Base-by-base conservation (phyloP, 805 yeast genomes). In the Tetrapisispora phaffii region DNA sequence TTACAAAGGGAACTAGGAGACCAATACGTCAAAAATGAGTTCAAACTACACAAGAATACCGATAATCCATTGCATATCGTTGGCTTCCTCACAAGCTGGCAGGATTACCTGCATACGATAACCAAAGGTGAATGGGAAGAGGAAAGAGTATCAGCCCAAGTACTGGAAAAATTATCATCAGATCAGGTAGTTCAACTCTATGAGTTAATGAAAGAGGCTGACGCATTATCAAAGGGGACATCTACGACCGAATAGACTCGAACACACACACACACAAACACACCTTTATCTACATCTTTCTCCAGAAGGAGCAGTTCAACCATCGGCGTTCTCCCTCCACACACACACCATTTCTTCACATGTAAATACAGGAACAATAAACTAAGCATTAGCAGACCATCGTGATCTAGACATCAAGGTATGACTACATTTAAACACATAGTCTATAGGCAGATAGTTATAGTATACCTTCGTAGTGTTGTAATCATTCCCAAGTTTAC, bases 1-100 rank as follows among this genome's bases (percentile, higher is more conserved):
- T 78, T 79, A 41, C 82, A 83, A 49, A 73, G 95, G 47, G 74
- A 79, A 43, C 71, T 93, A 20, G 99, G 98, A 4, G 96, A 93
- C 63, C 73, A 78, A 52, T 93, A 93, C 61, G 96, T 90, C 42
- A 84, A 80, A 59, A 76, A 81, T 31, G 99, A 93, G 67, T 93
- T 93, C 70, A 79, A 80, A 55, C 82, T 89, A 7, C 98, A 93
- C 66, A 76, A 79, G 48, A 65, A 70, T 40, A 75, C 82, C 7
- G 96, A 87, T 52, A 88, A 93, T 62, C 97, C 99, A 3, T 71
- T 87, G 21, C 95, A 90, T 58, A 87, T 93, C 29, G 88, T 93
- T 10, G 98, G 97, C 10, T 93, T 93, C 55, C 71, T 93, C 49
- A 79, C 95, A 1, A 82, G 86, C 48, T 93, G 99, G 99, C 98